These are phyloP conservation scores for Dactylellina parvicollis DNA, from an alignment of 2,329 filamentous ascomycete species.

Conservation along the genomic window DNA sequence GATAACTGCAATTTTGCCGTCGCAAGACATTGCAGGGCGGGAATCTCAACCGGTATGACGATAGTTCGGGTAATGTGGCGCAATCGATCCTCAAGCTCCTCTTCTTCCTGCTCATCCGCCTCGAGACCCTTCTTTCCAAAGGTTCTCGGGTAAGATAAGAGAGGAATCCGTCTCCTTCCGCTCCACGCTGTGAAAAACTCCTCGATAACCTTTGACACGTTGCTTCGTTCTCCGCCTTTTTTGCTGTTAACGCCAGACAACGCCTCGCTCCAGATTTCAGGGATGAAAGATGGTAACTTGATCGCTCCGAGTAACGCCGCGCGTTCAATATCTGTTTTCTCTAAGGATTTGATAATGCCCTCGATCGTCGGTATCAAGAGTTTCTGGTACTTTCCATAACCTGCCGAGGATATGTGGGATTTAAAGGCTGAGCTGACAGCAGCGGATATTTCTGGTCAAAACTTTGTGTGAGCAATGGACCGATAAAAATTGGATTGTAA, in stretches of 20 bases:
- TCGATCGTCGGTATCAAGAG: slow-evolving; percentile 60
- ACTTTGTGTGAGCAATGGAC: neutral
- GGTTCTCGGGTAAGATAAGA: slow-evolving; percentile 55
- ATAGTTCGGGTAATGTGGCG: slow-evolving; percentile 70
- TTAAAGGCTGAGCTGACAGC: slow-evolving; percentile 27
- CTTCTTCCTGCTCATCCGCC: slow-evolving; percentile 44
- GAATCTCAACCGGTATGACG: slow-evolving; percentile 88
- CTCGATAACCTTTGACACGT: slow-evolving; percentile 62
- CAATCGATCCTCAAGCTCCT: slow-evolving; percentile 13
- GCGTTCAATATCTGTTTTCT: slow-evolving; percentile 67
- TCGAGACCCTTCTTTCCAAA: slow-evolving; percentile 59
- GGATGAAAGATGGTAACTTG: slow-evolving; percentile 65
- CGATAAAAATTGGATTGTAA: neutral
- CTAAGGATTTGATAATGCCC: slow-evolving; percentile 63
- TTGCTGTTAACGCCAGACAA: slow-evolving; percentile 67
- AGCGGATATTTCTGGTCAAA: slow-evolving; percentile 29
- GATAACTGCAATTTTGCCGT: slow-evolving; percentile 74
- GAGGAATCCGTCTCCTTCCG: slow-evolving; percentile 57
- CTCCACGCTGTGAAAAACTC: slow-evolving; percentile 57
- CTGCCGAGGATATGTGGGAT: slow-evolving; percentile 18
- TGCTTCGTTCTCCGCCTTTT: slow-evolving; percentile 60
- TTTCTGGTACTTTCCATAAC: slow-evolving; percentile 61
- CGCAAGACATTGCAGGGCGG: slow-evolving; percentile 82
- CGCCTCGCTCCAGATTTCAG: slow-evolving; percentile 65
- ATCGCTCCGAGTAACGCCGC: slow-evolving; percentile 68